Conservation (phyloP, 2,329 filamentous ascomycete genomes). For the Neonectria ditissima region DNA sequence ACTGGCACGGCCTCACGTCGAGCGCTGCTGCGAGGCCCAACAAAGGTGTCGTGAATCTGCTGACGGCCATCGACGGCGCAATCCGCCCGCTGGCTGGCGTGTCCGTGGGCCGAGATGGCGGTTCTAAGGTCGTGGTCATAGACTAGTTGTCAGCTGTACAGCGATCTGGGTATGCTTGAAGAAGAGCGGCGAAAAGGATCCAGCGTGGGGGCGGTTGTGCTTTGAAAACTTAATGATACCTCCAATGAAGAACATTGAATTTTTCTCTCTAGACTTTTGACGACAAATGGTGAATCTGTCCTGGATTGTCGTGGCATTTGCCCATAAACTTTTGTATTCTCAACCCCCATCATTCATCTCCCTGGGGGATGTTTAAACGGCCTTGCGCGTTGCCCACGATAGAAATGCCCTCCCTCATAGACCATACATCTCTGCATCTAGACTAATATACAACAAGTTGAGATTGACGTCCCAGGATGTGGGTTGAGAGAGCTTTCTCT, state of each 20-base stretch:
- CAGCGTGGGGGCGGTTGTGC: slow-evolving; percentile 39
- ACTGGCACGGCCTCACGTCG: slow-evolving; percentile 61
- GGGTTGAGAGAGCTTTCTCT: neutral
- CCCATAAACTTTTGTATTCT: slow-evolving; percentile 26
- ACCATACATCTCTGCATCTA: slow-evolving; percentile 11
- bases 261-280: slow-evolving; percentile 15
- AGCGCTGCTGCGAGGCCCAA: slow-evolving; percentile 59
- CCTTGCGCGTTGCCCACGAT: slow-evolving; percentile 11
- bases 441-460: slow-evolving; percentile 13
- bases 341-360: neutral
- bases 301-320: slow-evolving; percentile 24
- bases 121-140: slow-evolving; percentile 37
- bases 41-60: slow-evolving; percentile 58
- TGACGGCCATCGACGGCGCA: slow-evolving; percentile 61
- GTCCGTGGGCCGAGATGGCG: slow-evolving; percentile 4
- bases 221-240: slow-evolving; percentile 49
- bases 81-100: slow-evolving; percentile 50
- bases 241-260: slow-evolving; percentile 42
- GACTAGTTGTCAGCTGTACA: slow-evolving; percentile 32
- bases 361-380: slow-evolving; percentile 3
- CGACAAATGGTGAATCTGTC: slow-evolving; percentile 4
- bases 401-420: slow-evolving; percentile 12
- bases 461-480: neutral
- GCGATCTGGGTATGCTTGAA: slow-evolving; percentile 31
- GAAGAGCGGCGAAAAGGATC: slow-evolving; percentile 38